phyloP scores from a whole-genome alignment of 805 yeast genomes.

The Wickerhamomyces tratensis region DNA sequence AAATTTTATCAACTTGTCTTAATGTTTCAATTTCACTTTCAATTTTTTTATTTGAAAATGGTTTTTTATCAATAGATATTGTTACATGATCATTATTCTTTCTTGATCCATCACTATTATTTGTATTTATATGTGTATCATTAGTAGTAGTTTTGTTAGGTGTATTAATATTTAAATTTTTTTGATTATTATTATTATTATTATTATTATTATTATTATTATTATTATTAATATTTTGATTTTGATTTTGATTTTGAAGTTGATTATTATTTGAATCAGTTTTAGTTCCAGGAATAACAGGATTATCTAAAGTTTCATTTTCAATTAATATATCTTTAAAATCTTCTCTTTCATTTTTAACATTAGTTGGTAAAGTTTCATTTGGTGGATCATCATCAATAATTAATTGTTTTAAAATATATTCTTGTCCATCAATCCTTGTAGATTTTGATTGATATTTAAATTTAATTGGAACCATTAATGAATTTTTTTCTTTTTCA shows the following conservation, averaged over 20 bases:
- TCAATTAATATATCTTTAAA: conserved; percentile 24
- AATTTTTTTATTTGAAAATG: background rate
- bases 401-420: conserved; percentile 10
- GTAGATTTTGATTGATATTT: conserved; percentile 1
- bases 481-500: conserved; percentile 18
- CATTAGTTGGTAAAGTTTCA: conserved; percentile 1
- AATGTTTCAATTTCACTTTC: conserved; percentile 14
- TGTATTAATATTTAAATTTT: too few species aligned
- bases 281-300: background rate
- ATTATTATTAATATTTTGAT: too few species aligned
- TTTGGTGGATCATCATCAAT: conserved; percentile 10
- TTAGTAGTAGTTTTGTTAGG: too few species aligned
- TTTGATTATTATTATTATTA: too few species aligned
- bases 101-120: too few species aligned
- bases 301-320: conserved; percentile 23
- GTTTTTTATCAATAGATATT: background rate
- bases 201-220: too few species aligned
- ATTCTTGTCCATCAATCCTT: conserved; percentile 13
- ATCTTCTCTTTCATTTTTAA: conserved; percentile 15
- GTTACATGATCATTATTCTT: background rate
- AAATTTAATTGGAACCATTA: background rate
- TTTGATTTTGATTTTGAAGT: too few species aligned
- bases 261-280: too few species aligned
- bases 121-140: too few species aligned
- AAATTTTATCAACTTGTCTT: conserved; percentile 9